Evolutionary conservation across 1,139 yeast genomes (phyloP), one percentile per base, ranked within the genome.

Genomic region (Diutina siamensis): DNA sequence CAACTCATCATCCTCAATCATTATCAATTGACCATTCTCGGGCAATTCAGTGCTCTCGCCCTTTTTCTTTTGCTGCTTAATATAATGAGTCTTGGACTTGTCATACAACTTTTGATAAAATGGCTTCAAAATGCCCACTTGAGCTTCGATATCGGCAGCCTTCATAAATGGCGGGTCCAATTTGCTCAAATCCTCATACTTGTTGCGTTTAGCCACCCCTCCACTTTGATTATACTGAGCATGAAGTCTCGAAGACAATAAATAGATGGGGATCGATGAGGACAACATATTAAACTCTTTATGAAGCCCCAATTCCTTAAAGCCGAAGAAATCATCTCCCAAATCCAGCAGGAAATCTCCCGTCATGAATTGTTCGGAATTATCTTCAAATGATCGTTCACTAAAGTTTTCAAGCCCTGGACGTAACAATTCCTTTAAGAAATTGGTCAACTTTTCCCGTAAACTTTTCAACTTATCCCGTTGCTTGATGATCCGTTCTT

Each of bases 251-350:
- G 94, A 83, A 55, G 89, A 97, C 40, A 94, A 67, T 47, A 94
- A 67, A 60, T 92, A 95, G 44, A 94, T 69, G 1, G 99, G 98
- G 34, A 94, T 88, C 0, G 95, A 78, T 4, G 88, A 74, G 31
- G 92, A 83, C 47, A 89, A 65, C 60, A 89, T 68, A n/a, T 94
- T 89, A 60, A 86, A 83, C 60, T 94, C 99, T 56, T 83, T 85
- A 57, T 92, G 98, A 51, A 94, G 68, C 0, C 98, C 98, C 44
- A 94, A 70, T 54, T 89, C 97, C 57, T 77, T 83, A 67, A 94
- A 94, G 0, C 99, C 99, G 66, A 94, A 94, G 71, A 89, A 92
- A 63, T 94, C 99, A 53, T 84, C 94, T 13, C 98, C 98, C 45
- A 92, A 68, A 51, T 88, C 96, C 55, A 78, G 83, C 1, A 96